Evolutionary conservation across 129 eudicot species (phyloP), one percentile per base, ranked within the genome.

Genomic region (Centrapalus pauciflorus): DNA sequence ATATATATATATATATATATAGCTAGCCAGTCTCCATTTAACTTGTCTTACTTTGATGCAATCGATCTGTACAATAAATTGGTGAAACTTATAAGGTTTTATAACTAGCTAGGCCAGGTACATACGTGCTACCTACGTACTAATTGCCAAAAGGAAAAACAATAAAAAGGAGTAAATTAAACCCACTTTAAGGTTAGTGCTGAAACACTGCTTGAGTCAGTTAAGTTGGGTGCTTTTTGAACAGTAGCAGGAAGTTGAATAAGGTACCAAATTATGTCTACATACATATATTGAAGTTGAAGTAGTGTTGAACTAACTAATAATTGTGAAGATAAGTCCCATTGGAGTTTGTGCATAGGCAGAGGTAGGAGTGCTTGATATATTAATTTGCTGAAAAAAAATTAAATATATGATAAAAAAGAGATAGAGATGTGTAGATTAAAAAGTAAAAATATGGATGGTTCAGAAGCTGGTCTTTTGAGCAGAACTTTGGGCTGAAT

Each of bases 181-280:
- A 48, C 49, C 68, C 62, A 75, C 79, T 75, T 66, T 46, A 32
- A 10, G 45, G 35, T 66, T 66, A 66, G 74, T 75, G 79, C 62
- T 75, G 45, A 17, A 50, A 75, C 69, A 75, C 62, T 75, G 74
- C 61, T 66, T 74, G 61, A 71, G 73, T 41, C 67, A 32, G 67
- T 74, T 66, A 43, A 56, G 29, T 43, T 56, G 37, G 33, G 38
- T 50, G 65, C 67, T 52, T 58, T 46, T 48, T 45, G 8, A 56
- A 48, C 26, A 67, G 28, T 56, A 17, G 45, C n/a, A 33, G 29
- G 45, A 21, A 33, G 29, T 37, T 75, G 79, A 67, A 67, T 67
- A 66, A 14, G 49, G 45, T 48, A 11, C 55, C 55, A 57, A 57
- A 75, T 57, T 9, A 46, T 58, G 79, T 67, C 79, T 48, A 66